These are phyloP conservation scores for Adansonia gregorii DNA, from an alignment of 441 rosid genomes.

Conservation along the genomic window DNA sequence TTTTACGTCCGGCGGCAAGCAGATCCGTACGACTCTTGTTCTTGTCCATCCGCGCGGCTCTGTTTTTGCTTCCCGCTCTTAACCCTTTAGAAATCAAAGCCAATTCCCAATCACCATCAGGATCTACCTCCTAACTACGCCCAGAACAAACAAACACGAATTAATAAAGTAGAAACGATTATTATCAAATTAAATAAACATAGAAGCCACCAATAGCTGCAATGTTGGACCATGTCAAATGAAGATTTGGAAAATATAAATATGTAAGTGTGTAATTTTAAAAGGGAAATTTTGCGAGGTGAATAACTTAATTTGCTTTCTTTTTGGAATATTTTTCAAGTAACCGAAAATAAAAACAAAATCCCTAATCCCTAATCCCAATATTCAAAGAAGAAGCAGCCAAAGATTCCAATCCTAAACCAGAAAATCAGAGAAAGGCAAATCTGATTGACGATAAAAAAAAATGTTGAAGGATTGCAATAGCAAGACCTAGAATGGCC, in stretches of 20 bases:
- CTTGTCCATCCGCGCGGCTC: constrained; percentile 83
- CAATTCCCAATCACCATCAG: constrained; percentile 44
- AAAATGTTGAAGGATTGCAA: not conserved
- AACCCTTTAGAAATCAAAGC: constrained; percentile 36
- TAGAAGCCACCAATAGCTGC: not conserved
- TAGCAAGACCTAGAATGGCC: constrained; percentile 21
- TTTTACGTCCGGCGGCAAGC: constrained; percentile 95
- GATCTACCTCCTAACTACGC: constrained; percentile 34
- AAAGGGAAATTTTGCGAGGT: not conserved
- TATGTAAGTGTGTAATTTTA: not conserved
- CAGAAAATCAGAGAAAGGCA: constrained; percentile 1
- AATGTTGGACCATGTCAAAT: not conserved
- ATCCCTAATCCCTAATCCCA: not conserved
- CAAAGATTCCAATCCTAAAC: not conserved
- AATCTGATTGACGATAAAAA: not conserved
- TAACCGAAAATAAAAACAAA: constrained; percentile 2
- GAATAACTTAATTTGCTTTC: not conserved
- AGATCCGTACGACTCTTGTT: constrained; percentile 88
- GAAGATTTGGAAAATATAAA: not conserved
- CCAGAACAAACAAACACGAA: constrained; percentile 23
- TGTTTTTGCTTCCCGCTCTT: constrained; percentile 31
- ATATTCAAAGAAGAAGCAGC: not conserved
- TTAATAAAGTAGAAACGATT: constrained; percentile 11
- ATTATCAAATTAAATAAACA: constrained; percentile 7
- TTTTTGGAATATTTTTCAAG: not conserved